Conservation (phyloP, 768 basidiomycete species). For the Leccinum broughii region DNA sequence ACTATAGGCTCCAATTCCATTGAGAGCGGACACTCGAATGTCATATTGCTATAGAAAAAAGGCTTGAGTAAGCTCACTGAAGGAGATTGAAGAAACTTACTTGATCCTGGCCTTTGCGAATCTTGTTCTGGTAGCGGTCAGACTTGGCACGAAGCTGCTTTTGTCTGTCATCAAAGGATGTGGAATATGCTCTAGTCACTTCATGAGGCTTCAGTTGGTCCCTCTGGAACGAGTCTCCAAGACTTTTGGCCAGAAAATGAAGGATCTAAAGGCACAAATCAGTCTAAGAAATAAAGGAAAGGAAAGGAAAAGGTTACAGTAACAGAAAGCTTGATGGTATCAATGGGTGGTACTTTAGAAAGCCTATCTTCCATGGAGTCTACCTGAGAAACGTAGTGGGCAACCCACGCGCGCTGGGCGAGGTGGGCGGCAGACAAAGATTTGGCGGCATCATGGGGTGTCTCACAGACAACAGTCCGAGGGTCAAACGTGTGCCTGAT, state of each 20-base stretch:
- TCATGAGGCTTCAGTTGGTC: slow-evolving; percentile 29
- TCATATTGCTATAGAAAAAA: slow-evolving; percentile 15
- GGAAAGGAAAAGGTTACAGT: slow-evolving; percentile 12
- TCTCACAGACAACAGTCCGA: slow-evolving; percentile 4
- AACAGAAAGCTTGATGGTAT: slow-evolving; percentile 28
- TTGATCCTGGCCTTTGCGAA: slow-evolving; percentile 37
- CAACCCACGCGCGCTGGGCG: slow-evolving; percentile 33
- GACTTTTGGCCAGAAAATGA: slow-evolving; percentile 29
- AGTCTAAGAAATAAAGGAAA: background rate
- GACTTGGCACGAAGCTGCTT: slow-evolving; percentile 20
- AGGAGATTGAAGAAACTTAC: slow-evolving; percentile 28
- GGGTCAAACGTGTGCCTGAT: slow-evolving; percentile 15
- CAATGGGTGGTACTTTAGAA: slow-evolving; percentile 23
- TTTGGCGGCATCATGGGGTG: background rate
- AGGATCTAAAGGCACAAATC: slow-evolving; percentile 21
- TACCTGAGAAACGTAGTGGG: slow-evolving; percentile 32
- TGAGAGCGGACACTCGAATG: slow-evolving; percentile 24
- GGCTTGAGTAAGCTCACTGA: background rate
- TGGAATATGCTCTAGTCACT: slow-evolving; percentile 23
- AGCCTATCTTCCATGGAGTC: slow-evolving; percentile 23
- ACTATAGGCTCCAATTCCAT: slow-evolving; percentile 23
- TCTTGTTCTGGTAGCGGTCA: slow-evolving; percentile 27
- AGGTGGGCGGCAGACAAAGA: slow-evolving; percentile 18
- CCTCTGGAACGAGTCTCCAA: slow-evolving; percentile 25
- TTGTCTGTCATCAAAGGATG: slow-evolving; percentile 14